Base-by-base conservation (phyloP, 306 rosid genomes). In the Albizia julibrissin region DNA sequence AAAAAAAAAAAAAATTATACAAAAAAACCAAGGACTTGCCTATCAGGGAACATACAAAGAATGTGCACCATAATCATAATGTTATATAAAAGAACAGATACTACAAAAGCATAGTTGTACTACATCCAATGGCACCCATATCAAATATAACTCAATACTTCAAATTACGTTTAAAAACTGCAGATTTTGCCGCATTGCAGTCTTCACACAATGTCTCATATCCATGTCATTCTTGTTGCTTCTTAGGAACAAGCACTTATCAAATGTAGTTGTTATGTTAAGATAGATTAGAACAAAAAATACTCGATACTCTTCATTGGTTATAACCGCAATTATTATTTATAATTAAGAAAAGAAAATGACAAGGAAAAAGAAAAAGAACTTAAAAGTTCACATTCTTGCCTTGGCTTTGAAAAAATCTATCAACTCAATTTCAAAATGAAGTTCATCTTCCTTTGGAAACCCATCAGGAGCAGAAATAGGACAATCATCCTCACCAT, bases 401-500 rank as follows among this genome's bases (percentile, higher is more conserved):
- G 77, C 99, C 98, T 88, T 91, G 81, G 97, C 94, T 87, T 93
- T 93, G 79, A 87, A 92, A 88, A 92, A 95, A 46, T 93, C 99
- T 50, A 91, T 89, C 92, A 93, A 77, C 91, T 95, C 98, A 86
- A 93, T 91, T 89, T 92, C 98, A 71, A 95, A 95, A 89, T 95
- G 97, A 86, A 95, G 97, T 84, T 93, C 97, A 58, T 90, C 94
- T 18, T 92, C 98, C 91, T 90, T 95, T 0, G 94, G 99, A 82
- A 95, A 93, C 79, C 82, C 87, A 80, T 86, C 86, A 66, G 93
- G 87, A 81, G 87, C 92, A 33, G 92, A 81, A 80, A 92, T 59
- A 73, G 98, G 98, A 80, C 99, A 95, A 79, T 91, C 98, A 77
- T 91, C 98, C 88, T 95, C 98, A 1, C 94, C 87, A 82, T 90